Percentiles rank a stretch among this genome's conserved stretches.
Evolutionary conservation across 805 yeast species (phyloP).

Genomic region (Wickerhamomyces tratensis): DNA sequence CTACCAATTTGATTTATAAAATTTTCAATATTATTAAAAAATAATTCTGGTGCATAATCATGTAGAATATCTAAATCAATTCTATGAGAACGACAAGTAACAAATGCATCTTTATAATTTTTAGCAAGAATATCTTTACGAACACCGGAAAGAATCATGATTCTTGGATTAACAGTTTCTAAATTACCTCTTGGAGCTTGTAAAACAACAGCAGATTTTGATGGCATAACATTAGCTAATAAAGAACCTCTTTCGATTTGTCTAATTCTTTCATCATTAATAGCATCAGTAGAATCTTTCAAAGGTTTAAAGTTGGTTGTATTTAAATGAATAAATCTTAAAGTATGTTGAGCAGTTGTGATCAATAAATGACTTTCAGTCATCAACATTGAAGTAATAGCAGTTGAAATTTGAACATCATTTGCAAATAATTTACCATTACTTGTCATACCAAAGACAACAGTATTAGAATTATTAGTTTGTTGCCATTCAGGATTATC

Average conservation of each 20-base stretch:
- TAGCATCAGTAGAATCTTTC: slow-evolving; percentile 25
- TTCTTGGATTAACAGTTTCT: slow-evolving; percentile 89
- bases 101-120: slow-evolving; percentile 65
- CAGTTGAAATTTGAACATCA: slow-evolving; percentile 47
- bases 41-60: slow-evolving; percentile 74
- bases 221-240: slow-evolving; percentile 74
- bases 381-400: slow-evolving; percentile 73
- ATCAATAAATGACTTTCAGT: slow-evolving; percentile 66
- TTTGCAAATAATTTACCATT: slow-evolving; percentile 70
- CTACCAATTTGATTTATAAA: slow-evolving; percentile 65
- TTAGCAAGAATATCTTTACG: slow-evolving; percentile 52
- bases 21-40: slow-evolving; percentile 48
- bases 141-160: slow-evolving; percentile 80
- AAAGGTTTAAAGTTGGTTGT: slow-evolving; percentile 29
- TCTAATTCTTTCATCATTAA: slow-evolving; percentile 74
- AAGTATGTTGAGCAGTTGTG: slow-evolving; percentile 80
- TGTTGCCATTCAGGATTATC: slow-evolving; percentile 17
- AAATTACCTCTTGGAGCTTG: slow-evolving; percentile 96
- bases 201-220: slow-evolving; percentile 69
- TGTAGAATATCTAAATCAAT: slow-evolving; percentile 83
- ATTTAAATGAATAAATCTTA: slow-evolving; percentile 71
- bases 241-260: slow-evolving; percentile 87
- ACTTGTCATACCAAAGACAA: slow-evolving; percentile 64
- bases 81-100: slow-evolving; percentile 82
- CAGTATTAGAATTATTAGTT: slow-evolving; percentile 18